These are phyloP conservation scores for Hyparrhenia diplandra DNA, from an alignment of 176 grass and related monocot genomes.

Conservation along the genomic window DNA sequence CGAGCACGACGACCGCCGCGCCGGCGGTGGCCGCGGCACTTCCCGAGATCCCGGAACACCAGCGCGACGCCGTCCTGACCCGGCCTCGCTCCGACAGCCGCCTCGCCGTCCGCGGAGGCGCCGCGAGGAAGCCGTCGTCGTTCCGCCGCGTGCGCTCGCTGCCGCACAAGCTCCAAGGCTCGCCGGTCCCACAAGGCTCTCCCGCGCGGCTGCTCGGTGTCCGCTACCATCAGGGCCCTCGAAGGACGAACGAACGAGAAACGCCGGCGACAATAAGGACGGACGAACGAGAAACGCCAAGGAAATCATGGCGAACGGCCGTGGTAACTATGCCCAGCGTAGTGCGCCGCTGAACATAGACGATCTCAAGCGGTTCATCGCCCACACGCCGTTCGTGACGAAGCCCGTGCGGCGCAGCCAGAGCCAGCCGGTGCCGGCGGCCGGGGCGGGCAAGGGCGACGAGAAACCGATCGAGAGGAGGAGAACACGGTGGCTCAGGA, in stretches of 20 bases:
- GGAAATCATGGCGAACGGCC: slow-evolving; percentile 39
- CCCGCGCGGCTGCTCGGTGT: not conserved
- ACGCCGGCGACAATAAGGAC: too few species aligned
- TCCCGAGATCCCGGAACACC: not conserved
- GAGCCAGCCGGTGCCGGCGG: slow-evolving; percentile 19
- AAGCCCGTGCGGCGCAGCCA: slow-evolving; percentile 58
- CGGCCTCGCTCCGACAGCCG: slow-evolving; percentile 31
- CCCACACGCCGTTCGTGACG: slow-evolving; percentile 51
- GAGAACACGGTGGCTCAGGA: slow-evolving; percentile 69
- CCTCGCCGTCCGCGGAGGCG: not conserved
- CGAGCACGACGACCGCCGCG: not conserved
- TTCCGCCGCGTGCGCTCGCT: slow-evolving; percentile 20
- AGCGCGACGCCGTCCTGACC: not conserved
- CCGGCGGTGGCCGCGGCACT: not conserved
- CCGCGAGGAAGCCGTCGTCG: not conserved
- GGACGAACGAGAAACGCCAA: too few species aligned
- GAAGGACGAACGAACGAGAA: not conserved
- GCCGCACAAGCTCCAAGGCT: slow-evolving; percentile 8
- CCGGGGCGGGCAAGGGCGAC: not conserved
- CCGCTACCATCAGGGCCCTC: not conserved
- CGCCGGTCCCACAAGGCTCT: not conserved
- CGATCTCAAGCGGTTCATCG: slow-evolving; percentile 51
- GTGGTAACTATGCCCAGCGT: not conserved
- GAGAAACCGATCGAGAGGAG: slow-evolving; percentile 35
- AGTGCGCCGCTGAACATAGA: slow-evolving; percentile 35